Conservation (phyloP, 306 rosid species). For the Quercus aquifolioides region DNA sequence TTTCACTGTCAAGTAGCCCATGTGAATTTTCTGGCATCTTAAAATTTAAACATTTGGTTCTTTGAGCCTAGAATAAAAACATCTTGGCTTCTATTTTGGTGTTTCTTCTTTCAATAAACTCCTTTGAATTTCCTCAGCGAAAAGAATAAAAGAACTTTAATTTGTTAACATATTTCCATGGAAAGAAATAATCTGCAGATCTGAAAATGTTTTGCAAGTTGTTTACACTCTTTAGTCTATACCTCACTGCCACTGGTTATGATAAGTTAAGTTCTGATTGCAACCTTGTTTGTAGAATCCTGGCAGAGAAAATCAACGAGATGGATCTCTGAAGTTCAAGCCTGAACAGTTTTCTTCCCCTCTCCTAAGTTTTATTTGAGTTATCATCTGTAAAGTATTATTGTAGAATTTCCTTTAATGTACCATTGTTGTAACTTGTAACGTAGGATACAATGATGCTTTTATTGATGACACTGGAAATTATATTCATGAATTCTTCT, state of each 20-base stretch:
- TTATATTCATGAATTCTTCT: neutral
- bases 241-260: neutral
- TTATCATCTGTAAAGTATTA: neutral
- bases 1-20: neutral
- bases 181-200: no score
- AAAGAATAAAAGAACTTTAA: no score
- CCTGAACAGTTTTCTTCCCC: neutral
- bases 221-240: neutral
- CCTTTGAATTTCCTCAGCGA: no score
- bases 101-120: no score
- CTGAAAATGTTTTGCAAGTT: neutral
- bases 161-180: no score
- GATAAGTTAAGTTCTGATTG: neutral
- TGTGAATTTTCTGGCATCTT: neutral
- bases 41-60: neutral
- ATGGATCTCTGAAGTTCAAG: neutral
- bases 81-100: no score
- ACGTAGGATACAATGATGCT: neutral
- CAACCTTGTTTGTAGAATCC: neutral
- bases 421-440: neutral
- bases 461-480: neutral
- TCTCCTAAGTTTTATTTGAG: neutral
- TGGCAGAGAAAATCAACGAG: neutral
- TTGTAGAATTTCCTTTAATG: neutral
- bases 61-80: no score